Evolutionary conservation across 2,329 filamentous ascomycete species (phyloP).

Genomic region (Corinectria fuckeliana): DNA sequence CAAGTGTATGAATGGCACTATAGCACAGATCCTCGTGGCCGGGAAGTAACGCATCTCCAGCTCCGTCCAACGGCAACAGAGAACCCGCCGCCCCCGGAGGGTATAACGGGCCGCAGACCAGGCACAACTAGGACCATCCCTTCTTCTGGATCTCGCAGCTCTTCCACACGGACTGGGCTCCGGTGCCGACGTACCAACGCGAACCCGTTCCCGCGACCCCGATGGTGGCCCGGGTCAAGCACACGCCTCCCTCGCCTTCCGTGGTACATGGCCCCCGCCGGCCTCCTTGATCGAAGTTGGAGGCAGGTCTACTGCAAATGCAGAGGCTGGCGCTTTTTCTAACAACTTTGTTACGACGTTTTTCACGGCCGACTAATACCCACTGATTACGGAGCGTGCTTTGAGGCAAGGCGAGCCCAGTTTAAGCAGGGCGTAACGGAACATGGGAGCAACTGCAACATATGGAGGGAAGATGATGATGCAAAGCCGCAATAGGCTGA

Average conservation of each 20-base stretch:
- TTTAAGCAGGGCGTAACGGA: not conserved
- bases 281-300: not conserved
- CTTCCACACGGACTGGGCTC: constrained; percentile 50
- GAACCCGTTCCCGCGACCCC: constrained; percentile 23
- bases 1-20: constrained; percentile 21
- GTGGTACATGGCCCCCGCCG: too few species aligned
- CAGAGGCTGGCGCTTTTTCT: not conserved
- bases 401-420: not conserved
- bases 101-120: constrained; percentile 36
- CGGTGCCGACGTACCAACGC: constrained; percentile 41
- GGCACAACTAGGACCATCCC: constrained; percentile 48
- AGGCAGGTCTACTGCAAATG: not conserved
- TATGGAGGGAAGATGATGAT: not conserved
- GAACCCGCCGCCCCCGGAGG: not conserved
- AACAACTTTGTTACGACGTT: not conserved
- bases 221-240: too few species aligned
- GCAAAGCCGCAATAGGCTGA: not conserved
- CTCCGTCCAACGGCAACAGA: not conserved
- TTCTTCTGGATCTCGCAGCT: constrained; percentile 55
- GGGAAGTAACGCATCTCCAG: not conserved
- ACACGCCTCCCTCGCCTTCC: too few species aligned
- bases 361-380: not conserved
- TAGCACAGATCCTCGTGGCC: too few species aligned
- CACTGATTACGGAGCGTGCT: not conserved
- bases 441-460: not conserved